Base-by-base conservation (phyloP, 176 grass and related monocot genomes). In the Tuctoria greenei region DNA sequence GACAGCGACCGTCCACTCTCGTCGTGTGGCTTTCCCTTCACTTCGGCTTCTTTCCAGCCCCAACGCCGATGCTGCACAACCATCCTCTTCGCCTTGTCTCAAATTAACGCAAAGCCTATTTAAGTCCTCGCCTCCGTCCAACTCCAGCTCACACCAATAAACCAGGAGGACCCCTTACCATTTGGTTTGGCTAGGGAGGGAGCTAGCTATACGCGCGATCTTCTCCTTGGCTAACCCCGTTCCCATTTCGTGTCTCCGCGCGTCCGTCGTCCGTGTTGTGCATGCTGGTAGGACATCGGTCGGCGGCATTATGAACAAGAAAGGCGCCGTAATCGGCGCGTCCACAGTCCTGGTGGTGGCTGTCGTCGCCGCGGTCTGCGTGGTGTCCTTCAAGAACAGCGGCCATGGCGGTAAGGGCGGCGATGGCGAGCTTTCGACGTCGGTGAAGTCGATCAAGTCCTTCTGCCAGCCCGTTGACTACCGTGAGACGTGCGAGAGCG, bases 381-480 rank as follows among this genome's bases (percentile, higher is more conserved):
- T 97, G 20, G 83, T 92, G 23, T 60, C 84, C 6, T 61, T 61
- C 38, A 82, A 68, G 41, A 54, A 16, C 41, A 18, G 40, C n/a
- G 7, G 73, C 62, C 34, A 37, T 28, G 31, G 50, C 61, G 27
- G 44, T 11, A 10, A 73, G 52, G 58, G 39, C 34, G 25, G 39
- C 63, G 28, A 17, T 17, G 47, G 44, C 21, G 55, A 86, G 69
- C 49, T 88, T 17, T 85, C 84, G 5, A 57, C 88, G 51, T 89
- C 91, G 31, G 74, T 86, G 45, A 93, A 87, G 75, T 65, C 86
- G 17, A 89, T 91, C 81, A 56, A 79, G 27, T 65, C 88, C 0
- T 89, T 97, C 72, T 97, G 88, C 75, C 77, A 72, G 55, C 72
- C 91, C 13, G 76, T 88, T 20, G 91, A 97, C 76, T 91, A 97